Conservation (phyloP, 805 yeast species). For the Ogataea ganodermae region DNA sequence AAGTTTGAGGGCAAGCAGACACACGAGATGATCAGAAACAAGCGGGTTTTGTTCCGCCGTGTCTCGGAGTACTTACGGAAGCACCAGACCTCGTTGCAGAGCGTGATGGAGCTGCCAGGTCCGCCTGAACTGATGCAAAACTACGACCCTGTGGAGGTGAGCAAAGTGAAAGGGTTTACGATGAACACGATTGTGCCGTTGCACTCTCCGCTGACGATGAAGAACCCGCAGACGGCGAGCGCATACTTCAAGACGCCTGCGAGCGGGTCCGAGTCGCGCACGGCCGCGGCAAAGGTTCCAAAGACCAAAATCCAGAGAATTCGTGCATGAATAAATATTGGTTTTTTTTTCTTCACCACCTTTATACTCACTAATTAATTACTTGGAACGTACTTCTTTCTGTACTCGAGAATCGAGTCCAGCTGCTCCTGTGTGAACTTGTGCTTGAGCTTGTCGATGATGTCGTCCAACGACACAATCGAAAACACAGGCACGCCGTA, state of each 20-base stretch:
- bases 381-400: conserved; percentile 48
- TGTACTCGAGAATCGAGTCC: conserved; percentile 58
- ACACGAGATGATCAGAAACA: conserved; percentile 43
- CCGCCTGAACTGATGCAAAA: conserved; percentile 59
- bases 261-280: conserved; percentile 27
- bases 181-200: conserved; percentile 90
- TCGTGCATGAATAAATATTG: conserved; percentile 35
- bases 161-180: conserved; percentile 80
- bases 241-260: conserved; percentile 60
- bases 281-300: conserved; percentile 42
- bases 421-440: conserved; percentile 61
- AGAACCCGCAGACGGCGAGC: conserved; percentile 77
- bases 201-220: conserved; percentile 75
- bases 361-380: no score
- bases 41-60: conserved; percentile 63
- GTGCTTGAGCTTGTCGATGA: conserved; percentile 58
- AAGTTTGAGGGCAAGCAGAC: conserved; percentile 50
- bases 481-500: conserved; percentile 81
- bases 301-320: conserved; percentile 64
- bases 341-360: neutral
- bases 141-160: conserved; percentile 60
- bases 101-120: conserved; percentile 64
- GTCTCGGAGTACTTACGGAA: conserved; percentile 61
- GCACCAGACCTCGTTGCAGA: conserved; percentile 68
- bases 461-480: conserved; percentile 76